phyloP scores from a whole-genome alignment of 148 eudicot genomes.

The Heliamphora exappendiculata region DNA sequence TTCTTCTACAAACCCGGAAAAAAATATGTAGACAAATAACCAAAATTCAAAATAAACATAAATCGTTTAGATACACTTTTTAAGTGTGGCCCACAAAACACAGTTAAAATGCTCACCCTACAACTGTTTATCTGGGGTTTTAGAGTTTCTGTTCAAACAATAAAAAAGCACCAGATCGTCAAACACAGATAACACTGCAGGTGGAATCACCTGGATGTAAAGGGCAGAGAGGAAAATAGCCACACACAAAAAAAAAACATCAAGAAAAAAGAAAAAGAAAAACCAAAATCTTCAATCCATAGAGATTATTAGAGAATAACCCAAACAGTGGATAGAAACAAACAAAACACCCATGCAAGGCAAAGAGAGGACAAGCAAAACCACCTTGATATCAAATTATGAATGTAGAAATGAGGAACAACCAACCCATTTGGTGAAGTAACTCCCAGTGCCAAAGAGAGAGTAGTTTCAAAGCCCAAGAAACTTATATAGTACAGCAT shows the following conservation, averaged over 20 bases:
- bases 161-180: background rate
- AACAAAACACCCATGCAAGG: background rate
- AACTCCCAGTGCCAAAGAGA: constrained; percentile 12
- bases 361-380: background rate
- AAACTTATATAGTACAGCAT: constrained; percentile 15
- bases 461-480: constrained; percentile 12
- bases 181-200: background rate
- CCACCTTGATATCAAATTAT: constrained; percentile 6
- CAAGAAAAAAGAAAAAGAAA: background rate
- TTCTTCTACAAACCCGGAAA: constrained; percentile 2
- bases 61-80: too few species aligned
- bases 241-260: background rate
- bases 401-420: constrained; percentile 7
- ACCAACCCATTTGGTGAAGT: constrained; percentile 16
- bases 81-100: too few species aligned
- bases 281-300: background rate
- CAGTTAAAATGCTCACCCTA: too few species aligned
- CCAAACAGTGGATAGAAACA: background rate
- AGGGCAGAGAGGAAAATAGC: background rate
- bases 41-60: background rate
- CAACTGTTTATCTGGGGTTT: too few species aligned
- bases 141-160: too few species aligned
- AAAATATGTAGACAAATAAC: background rate
- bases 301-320: background rate
- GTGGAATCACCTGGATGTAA: background rate